A percentile compares a stretch with the other conserved stretches of the same genome.
These are phyloP conservation scores for Paramecium sexaurelia DNA, from an alignment of 73 alveolate genomes.

Conservation along the genomic window DNA sequence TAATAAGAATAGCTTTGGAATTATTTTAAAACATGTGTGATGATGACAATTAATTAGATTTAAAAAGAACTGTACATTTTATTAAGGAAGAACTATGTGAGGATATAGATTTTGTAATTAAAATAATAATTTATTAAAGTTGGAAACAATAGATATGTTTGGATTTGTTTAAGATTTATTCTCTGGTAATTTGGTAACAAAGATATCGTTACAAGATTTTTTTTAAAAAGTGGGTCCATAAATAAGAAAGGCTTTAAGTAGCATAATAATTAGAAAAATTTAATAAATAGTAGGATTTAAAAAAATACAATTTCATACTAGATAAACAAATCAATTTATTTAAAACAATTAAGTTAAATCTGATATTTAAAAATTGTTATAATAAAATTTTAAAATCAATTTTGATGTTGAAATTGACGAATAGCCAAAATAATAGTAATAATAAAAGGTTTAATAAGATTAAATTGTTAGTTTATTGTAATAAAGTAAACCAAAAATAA, in stretches of 20 bases:
- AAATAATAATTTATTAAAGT: not conserved
- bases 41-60: not conserved
- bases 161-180: slow-evolving; percentile 52
- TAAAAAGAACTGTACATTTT: slow-evolving; percentile 23
- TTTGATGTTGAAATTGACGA: slow-evolving; percentile 55
- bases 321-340: slow-evolving; percentile 21
- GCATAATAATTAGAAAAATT: not conserved
- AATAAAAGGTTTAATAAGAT: slow-evolving; percentile 1
- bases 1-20: slow-evolving; percentile 28
- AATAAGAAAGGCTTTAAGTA: slow-evolving; percentile 24
- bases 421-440: not conserved
- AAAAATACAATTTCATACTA: slow-evolving; percentile 16
- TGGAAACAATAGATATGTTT: slow-evolving; percentile 51
- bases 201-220: not conserved
- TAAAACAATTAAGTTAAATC: not conserved
- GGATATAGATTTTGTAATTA: slow-evolving; percentile 49
- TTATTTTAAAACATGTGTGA: slow-evolving; percentile 28
- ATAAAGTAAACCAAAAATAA: slow-evolving; percentile 40
- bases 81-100: slow-evolving; percentile 32
- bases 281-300: slow-evolving; percentile 28
- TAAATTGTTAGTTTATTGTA: slow-evolving; percentile 7
- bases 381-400: slow-evolving; percentile 36
- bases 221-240: slow-evolving; percentile 18
- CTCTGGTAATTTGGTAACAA: not conserved
- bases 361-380: not conserved